Conservation (phyloP, 225 moss, liverwort and hornwort species). For the Pseudoscleropodium purum region DNA sequence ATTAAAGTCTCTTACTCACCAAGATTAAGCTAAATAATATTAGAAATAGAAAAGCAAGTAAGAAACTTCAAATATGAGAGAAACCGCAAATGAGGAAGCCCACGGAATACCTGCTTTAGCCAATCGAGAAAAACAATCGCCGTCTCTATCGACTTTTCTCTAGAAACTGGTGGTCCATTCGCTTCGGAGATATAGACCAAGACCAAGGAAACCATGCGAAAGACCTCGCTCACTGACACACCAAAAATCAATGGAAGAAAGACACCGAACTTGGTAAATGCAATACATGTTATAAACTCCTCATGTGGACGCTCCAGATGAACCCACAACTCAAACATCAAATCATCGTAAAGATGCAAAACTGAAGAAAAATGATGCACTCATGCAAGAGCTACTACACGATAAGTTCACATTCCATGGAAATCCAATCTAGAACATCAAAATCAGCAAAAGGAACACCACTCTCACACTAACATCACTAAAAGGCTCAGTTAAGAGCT, state of each 20-base stretch:
- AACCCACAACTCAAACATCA: background rate
- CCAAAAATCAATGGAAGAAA: background rate
- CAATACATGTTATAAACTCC: background rate
- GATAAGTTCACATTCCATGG: background rate
- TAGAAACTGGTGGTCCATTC: slow-evolving; percentile 4
- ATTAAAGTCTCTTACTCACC: background rate
- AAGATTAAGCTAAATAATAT: background rate
- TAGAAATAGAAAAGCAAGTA: background rate
- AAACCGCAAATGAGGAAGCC: background rate
- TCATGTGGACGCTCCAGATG: background rate
- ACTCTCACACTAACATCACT: background rate
- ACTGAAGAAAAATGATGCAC: background rate
- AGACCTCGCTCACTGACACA: slow-evolving; percentile 31
- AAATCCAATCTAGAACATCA: background rate
- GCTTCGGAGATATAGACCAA: slow-evolving; percentile 15
- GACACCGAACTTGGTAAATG: background rate
- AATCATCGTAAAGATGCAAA: background rate
- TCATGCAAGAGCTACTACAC: background rate
- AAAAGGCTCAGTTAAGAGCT: background rate
- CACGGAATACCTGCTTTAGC: slow-evolving; percentile 52
- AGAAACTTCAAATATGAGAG: background rate
- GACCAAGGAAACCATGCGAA: slow-evolving; percentile 18
- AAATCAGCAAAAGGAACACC: background rate
- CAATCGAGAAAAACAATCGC: slow-evolving; percentile 54
- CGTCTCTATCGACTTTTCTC: slow-evolving; percentile 10